Conservation (phyloP, 208 protist genomes). For the Crithidia bombi region DNA sequence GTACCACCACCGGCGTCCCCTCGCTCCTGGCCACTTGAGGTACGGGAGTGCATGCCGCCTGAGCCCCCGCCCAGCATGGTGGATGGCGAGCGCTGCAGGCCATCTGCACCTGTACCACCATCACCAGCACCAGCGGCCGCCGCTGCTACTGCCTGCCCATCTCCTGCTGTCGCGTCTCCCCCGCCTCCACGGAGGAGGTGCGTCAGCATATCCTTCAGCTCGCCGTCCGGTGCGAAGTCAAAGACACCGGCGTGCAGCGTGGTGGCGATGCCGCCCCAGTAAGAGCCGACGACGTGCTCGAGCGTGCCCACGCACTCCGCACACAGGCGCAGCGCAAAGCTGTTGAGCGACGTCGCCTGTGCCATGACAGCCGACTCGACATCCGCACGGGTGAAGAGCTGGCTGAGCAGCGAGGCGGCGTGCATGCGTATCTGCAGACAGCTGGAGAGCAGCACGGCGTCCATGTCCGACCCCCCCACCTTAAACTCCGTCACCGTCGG, state of each 20-base stretch:
- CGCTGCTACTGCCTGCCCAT: neutral
- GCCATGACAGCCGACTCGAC: conserved; percentile 59
- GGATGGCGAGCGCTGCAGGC: conserved; percentile 34
- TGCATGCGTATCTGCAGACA: conserved; percentile 71
- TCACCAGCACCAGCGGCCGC: too few species aligned
- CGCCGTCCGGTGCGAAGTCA: conserved; percentile 55
- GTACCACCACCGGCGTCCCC: neutral
- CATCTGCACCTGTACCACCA: conserved; percentile 8
- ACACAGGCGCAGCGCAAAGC: conserved; percentile 64
- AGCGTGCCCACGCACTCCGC: conserved; percentile 63
- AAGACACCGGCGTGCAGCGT: conserved; percentile 72
- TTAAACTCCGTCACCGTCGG: conserved; percentile 59
- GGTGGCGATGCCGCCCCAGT: conserved; percentile 84
- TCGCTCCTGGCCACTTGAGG: neutral
- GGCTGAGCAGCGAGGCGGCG: conserved; percentile 55
- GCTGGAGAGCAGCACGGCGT: conserved; percentile 67
- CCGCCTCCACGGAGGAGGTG: conserved; percentile 23
- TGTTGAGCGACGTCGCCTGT: conserved; percentile 43
- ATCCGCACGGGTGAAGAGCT: conserved; percentile 63
- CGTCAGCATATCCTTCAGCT: conserved; percentile 47
- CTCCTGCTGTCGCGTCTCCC: neutral
- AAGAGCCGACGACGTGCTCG: conserved; percentile 76
- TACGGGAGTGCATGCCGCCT: conserved; percentile 14
- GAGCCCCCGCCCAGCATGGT: conserved; percentile 8
- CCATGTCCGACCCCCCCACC: conserved; percentile 67